These are phyloP conservation scores for Seiridium unicorne DNA, from an alignment of 2,329 filamentous ascomycete genomes.

Conservation along the genomic window DNA sequence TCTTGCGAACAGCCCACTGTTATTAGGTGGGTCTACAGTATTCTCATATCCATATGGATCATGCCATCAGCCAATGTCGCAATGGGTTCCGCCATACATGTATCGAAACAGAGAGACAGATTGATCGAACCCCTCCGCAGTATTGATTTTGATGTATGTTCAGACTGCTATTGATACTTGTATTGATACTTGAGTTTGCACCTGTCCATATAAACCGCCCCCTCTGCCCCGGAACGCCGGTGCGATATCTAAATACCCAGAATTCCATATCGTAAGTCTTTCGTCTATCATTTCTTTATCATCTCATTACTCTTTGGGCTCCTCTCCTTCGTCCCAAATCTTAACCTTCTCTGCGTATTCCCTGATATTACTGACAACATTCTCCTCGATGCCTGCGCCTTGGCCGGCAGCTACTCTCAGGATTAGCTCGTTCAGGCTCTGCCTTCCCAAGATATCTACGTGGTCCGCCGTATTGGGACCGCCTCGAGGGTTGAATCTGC, in stretches of 20 bases:
- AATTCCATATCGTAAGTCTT: not conserved
- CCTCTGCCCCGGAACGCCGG: slow-evolving; percentile 8
- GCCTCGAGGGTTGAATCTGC: slow-evolving; percentile 81
- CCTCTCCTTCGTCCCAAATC: slow-evolving; percentile 65
- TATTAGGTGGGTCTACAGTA: too few relatives aligned
- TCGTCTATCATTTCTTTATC: not conserved
- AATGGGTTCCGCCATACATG: too few relatives aligned
- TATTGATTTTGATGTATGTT: too few relatives aligned
- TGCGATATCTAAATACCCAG: slow-evolving; percentile 2
- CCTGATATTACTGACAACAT: slow-evolving; percentile 75
- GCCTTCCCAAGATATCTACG: slow-evolving; percentile 89
- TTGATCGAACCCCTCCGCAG: too few relatives aligned
- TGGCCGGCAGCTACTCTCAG: slow-evolving; percentile 81
- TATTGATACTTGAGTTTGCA: too few relatives aligned
- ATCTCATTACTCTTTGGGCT: slow-evolving; percentile 9
- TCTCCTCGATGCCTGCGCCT: slow-evolving; percentile 75
- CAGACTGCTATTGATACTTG: too few relatives aligned
- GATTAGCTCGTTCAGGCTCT: slow-evolving; percentile 87
- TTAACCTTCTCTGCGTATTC: slow-evolving; percentile 82
- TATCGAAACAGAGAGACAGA: too few relatives aligned
- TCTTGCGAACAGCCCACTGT: too few relatives aligned
- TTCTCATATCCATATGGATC: too few relatives aligned
- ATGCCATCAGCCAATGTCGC: too few relatives aligned
- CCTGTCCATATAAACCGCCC: too few relatives aligned
- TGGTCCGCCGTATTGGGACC: slow-evolving; percentile 79